phyloP scores from a whole-genome alignment of 2,329 filamentous ascomycete species.

The Paecilomyces variotii region DNA sequence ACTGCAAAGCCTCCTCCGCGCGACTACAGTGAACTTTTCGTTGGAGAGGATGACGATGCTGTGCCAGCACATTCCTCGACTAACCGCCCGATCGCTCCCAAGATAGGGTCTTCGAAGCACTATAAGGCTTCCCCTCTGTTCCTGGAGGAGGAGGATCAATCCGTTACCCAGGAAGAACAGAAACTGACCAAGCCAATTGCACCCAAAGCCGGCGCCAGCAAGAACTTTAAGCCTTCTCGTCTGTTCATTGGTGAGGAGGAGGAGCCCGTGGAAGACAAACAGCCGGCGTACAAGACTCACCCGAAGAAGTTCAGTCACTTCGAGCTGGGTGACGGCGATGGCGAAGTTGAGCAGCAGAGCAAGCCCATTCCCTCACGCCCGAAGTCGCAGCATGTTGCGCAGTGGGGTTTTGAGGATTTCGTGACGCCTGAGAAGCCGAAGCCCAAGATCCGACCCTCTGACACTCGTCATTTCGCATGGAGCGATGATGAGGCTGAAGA shows the following conservation, averaged over 20 bases:
- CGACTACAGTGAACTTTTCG: conserved; percentile 63
- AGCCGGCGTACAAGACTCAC: conserved; percentile 52
- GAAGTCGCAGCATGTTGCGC: conserved; percentile 51
- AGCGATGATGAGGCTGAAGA: conserved; percentile 55
- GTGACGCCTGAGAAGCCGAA: conserved; percentile 69
- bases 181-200: conserved; percentile 22
- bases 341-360: conserved; percentile 13
- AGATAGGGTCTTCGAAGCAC: conserved; percentile 9
- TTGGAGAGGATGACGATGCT: conserved; percentile 36
- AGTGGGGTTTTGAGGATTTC: conserved; percentile 88
- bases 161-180: conserved; percentile 2
- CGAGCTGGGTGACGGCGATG: conserved; percentile 25
- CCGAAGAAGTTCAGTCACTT: conserved; percentile 71
- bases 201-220: conserved; percentile 43
- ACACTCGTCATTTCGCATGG: conserved; percentile 69
- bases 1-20: conserved; percentile 64
- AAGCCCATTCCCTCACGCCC: conserved; percentile 19
- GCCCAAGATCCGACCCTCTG: conserved; percentile 56
- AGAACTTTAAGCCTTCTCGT: conserved; percentile 46
- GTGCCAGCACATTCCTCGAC: conserved; percentile 9
- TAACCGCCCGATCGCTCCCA: conserved; percentile 8
- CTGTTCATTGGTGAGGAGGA: conserved; percentile 41
- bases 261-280: conserved; percentile 33
- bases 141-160: conserved; percentile 9
- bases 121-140: conserved; percentile 3